A percentile compares a stretch with the other conserved stretches of the same genome.
phyloP scores from a whole-genome alignment of 495 filamentous ascomycete genomes.

The Daldinia grandis region DNA sequence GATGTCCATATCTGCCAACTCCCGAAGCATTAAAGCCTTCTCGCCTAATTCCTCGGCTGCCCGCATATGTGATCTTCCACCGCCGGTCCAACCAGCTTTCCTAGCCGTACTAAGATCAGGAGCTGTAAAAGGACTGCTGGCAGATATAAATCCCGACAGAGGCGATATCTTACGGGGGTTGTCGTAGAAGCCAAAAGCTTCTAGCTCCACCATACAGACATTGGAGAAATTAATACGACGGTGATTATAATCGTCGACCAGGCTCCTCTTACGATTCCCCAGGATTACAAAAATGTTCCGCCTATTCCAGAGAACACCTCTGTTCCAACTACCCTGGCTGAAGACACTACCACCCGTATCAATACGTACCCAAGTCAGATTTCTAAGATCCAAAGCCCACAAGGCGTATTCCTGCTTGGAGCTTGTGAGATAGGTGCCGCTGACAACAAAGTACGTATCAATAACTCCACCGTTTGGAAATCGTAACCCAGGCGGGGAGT shows the following conservation, averaged over 20 bases:
- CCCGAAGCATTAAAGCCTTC: constrained; percentile 76
- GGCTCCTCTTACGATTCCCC: constrained; percentile 86
- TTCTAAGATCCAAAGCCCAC: constrained; percentile 91
- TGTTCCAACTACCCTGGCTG: constrained; percentile 95
- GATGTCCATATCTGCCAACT: constrained; percentile 97
- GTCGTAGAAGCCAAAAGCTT: constrained; percentile 96
- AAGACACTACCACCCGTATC: constrained; percentile 95
- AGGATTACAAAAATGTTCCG: constrained; percentile 95
- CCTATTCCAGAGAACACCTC: constrained; percentile 90
- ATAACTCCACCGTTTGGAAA: constrained; percentile 96
- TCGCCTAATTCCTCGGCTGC: constrained; percentile 87
- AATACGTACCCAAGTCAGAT: constrained; percentile 90
- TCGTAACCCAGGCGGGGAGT: constrained; percentile 87
- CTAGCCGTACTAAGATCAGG: constrained; percentile 64
- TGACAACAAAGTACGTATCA: constrained; percentile 94
- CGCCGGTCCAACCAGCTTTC: constrained; percentile 69
- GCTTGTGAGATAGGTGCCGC: constrained; percentile 94
- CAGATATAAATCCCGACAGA: constrained; percentile 80
- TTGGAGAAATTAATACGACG: constrained; percentile 97
- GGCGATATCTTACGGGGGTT: constrained; percentile 82
- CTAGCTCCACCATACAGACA: constrained; percentile 93
- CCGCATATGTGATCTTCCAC: constrained; percentile 70
- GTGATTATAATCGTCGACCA: constrained; percentile 99
- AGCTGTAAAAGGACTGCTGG: constrained; percentile 70
- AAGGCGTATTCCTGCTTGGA: constrained; percentile 98